Conservation (phyloP, 2,329 filamentous ascomycete genomes). For the Gnomoniopsis sp. region DNA sequence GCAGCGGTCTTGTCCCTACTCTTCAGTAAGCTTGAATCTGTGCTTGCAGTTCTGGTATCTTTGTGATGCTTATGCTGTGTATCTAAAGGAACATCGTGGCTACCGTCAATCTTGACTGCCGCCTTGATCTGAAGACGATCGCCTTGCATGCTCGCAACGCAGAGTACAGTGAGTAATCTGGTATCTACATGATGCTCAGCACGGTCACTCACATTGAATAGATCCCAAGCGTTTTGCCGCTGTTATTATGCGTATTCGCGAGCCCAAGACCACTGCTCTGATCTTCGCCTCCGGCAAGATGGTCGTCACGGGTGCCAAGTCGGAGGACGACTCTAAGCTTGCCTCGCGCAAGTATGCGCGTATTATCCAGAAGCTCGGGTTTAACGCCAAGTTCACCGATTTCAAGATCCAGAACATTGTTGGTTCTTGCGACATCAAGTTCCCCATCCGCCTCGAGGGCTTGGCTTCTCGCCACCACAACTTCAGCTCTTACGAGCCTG, state of each 20-base stretch:
- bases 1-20: slow-evolving; percentile 87
- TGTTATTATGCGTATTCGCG: slow-evolving; percentile 99
- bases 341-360: slow-evolving; percentile 96
- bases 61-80: slow-evolving; percentile 50
- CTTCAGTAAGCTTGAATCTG: slow-evolving; percentile 82
- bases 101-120: slow-evolving; percentile 96
- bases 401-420: slow-evolving; percentile 99
- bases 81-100: slow-evolving; percentile 93
- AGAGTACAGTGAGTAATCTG: slow-evolving; percentile 65
- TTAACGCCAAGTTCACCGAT: slow-evolving; percentile 99
- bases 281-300: slow-evolving; percentile 99
- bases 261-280: slow-evolving; percentile 95
- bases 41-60: slow-evolving; percentile 29
- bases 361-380: slow-evolving; percentile 99
- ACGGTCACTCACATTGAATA: slow-evolving; percentile 12
- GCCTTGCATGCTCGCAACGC: slow-evolving; percentile 96
- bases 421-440: slow-evolving; percentile 98
- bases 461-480: slow-evolving; percentile 96
- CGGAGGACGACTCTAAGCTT: slow-evolving; percentile 95
- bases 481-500: slow-evolving; percentile 98
- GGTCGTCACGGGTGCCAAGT: slow-evolving; percentile 98
- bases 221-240: slow-evolving; percentile 82
- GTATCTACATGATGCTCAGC: slow-evolving; percentile 2
- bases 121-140: slow-evolving; percentile 97
- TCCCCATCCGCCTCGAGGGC: slow-evolving; percentile 94